Conservation (phyloP, 805 yeast species). For the Cyberlindnera euphorbiiphila region DNA sequence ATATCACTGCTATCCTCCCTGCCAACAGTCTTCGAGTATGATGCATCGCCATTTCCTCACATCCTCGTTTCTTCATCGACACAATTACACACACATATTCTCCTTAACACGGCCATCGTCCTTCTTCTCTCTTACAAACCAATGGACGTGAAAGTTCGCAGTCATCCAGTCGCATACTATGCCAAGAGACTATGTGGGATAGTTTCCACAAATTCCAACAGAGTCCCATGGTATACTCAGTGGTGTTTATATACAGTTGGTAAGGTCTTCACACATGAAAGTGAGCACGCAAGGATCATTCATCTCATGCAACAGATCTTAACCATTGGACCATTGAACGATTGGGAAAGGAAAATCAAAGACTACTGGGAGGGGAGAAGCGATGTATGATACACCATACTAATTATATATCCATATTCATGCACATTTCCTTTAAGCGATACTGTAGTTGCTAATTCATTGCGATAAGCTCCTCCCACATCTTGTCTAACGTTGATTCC, state of each 20-base stretch:
- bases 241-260: conserved; percentile 22
- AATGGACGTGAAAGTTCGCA: conserved; percentile 11
- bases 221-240: conserved; percentile 13
- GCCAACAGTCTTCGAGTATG: not conserved
- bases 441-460: not conserved
- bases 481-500: conserved; percentile 22
- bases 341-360: conserved; percentile 25
- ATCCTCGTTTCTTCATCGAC: conserved; percentile 6
- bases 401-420: conserved; percentile 1
- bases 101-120: conserved; percentile 12
- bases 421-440: too few relatives aligned
- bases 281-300: conserved; percentile 25
- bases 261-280: conserved; percentile 24
- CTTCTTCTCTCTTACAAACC: conserved; percentile 13
- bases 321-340: conserved; percentile 8
- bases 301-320: conserved; percentile 21
- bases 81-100: conserved; percentile 6
- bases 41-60: conserved; percentile 12
- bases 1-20: not conserved
- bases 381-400: conserved; percentile 11
- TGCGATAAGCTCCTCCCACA: conserved; percentile 29
- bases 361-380: conserved; percentile 28
- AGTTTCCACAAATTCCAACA: conserved; percentile 5
- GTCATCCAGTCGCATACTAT: conserved; percentile 21
- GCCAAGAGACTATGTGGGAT: conserved; percentile 22